These are phyloP conservation scores for Aspergillus hortae DNA, from an alignment of 2,329 filamentous ascomycete genomes.

Conservation along the genomic window DNA sequence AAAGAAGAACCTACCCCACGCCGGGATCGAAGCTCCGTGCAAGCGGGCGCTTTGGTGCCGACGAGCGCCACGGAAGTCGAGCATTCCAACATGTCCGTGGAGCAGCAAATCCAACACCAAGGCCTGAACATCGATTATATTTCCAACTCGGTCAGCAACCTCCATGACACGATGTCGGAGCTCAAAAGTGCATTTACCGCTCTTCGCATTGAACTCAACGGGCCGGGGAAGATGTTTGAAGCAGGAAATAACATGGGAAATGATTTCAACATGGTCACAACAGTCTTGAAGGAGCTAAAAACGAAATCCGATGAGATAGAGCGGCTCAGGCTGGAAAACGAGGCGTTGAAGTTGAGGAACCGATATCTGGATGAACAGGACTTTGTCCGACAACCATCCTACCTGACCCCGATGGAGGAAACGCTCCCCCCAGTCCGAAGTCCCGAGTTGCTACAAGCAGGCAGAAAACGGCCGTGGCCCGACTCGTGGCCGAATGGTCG, in stretches of 20 bases:
- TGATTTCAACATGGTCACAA: conserved; percentile 36
- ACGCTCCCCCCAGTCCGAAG: conserved; percentile 29
- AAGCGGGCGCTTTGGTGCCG: conserved; percentile 25
- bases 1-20: conserved; percentile 17
- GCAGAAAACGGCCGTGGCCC: conserved; percentile 30
- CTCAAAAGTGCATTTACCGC: conserved; percentile 37
- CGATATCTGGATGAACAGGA: conserved; percentile 30
- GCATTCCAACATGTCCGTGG: conserved; percentile 20
- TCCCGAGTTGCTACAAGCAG: conserved; percentile 32
- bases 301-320: conserved; percentile 39
- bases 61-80: conserved; percentile 14
- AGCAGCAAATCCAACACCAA: conserved; percentile 36
- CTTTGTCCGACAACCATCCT: conserved; percentile 8
- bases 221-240: conserved; percentile 23
- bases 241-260: conserved; percentile 15
- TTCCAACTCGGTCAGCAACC: conserved; percentile 35
- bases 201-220: conserved; percentile 36
- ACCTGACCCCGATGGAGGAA: conserved; percentile 7
- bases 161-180: conserved; percentile 39
- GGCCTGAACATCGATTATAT: conserved; percentile 36
- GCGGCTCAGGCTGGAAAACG: conserved; percentile 35
- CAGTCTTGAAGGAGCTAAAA: conserved; percentile 37
- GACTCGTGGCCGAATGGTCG: conserved; percentile 24
- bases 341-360: conserved; percentile 35
- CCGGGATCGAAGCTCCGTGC: conserved; percentile 14